Percentiles rank a stretch among this genome's conserved stretches.
Evolutionary conservation across 768 basidiomycete species (phyloP).

Genomic region (Lentinula lateritia): DNA sequence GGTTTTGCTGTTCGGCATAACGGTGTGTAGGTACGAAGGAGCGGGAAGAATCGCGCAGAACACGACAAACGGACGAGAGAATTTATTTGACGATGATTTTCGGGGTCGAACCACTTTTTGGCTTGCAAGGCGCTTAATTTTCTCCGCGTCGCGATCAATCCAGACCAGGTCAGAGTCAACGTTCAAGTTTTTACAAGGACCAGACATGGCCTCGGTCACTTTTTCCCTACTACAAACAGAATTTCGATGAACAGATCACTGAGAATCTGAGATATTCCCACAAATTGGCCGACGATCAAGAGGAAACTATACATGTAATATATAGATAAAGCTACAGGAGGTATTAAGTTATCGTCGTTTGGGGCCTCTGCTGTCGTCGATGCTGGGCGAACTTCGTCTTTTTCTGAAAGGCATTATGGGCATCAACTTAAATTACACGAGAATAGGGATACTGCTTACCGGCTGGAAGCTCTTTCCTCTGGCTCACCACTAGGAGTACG

Average conservation of each 20-base stretch:
- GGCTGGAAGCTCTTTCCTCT: conserved; percentile 58
- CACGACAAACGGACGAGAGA: background rate
- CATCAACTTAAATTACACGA: background rate
- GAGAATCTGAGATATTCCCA: no score
- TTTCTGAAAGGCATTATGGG: conserved; percentile 39
- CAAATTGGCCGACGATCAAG: background rate
- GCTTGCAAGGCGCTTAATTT: background rate
- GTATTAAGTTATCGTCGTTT: conserved; percentile 53
- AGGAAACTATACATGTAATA: background rate
- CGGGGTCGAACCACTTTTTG: conserved; percentile 1
- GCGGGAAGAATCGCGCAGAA: background rate
- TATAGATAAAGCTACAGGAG: background rate
- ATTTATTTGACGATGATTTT: background rate
- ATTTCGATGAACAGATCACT: no score
- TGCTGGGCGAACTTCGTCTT: conserved; percentile 63
- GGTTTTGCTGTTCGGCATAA: conserved; percentile 1
- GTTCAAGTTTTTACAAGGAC: background rate
- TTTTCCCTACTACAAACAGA: background rate
- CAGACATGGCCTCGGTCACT: background rate
- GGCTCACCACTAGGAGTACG: conserved; percentile 63
- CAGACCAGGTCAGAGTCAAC: background rate
- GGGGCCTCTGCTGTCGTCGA: conserved; percentile 63
- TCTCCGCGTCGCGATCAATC: background rate
- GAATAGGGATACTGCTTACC: conserved; percentile 30
- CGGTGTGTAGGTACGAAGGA: background rate